A percentile compares a stretch with the other conserved stretches of the same genome.
These are phyloP conservation scores for Xylaria curta DNA, from an alignment of 495 filamentous ascomycete species.

Conservation along the genomic window DNA sequence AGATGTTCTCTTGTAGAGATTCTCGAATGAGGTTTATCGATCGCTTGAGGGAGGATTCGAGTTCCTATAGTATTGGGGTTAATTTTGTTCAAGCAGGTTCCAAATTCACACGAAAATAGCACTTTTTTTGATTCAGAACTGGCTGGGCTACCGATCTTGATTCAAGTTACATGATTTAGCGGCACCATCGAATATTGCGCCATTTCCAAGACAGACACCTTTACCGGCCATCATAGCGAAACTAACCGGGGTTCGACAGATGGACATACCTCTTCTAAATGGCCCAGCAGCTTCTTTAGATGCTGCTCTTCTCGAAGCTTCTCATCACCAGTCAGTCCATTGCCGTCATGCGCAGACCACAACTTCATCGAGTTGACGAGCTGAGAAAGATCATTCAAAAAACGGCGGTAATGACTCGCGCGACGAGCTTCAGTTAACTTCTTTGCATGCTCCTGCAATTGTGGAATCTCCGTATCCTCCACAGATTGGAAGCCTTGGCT, in stretches of 20 bases:
- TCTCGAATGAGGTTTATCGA: constrained; percentile 44
- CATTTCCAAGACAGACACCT: constrained; percentile 39
- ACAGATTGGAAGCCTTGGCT: constrained; percentile 44
- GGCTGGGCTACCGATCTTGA: background rate
- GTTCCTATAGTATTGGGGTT: background rate
- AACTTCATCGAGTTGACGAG: constrained; percentile 64
- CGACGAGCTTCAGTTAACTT: constrained; percentile 60
- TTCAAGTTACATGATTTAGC: constrained; percentile 4
- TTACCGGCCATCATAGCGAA: constrained; percentile 10
- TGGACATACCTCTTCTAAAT: constrained; percentile 53
- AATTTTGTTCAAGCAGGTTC: background rate
- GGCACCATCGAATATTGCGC: background rate
- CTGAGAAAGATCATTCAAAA: constrained; percentile 59
- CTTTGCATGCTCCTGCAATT: constrained; percentile 65
- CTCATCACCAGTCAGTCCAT: constrained; percentile 50
- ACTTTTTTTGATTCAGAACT: background rate
- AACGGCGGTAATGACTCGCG: constrained; percentile 33
- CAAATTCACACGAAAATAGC: background rate
- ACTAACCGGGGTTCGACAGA: constrained; percentile 25
- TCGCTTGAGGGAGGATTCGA: constrained; percentile 41
- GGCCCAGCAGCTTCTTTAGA: constrained; percentile 49
- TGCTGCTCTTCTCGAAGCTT: constrained; percentile 47
- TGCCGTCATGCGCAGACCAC: constrained; percentile 61
- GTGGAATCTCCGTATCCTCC: constrained; percentile 61
- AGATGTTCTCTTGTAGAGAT: constrained; percentile 52